Percentiles rank a stretch among this genome's conserved stretches.
Evolutionary conservation across 441 rosid genomes (phyloP).

Genomic region (Gossypium laxum): DNA sequence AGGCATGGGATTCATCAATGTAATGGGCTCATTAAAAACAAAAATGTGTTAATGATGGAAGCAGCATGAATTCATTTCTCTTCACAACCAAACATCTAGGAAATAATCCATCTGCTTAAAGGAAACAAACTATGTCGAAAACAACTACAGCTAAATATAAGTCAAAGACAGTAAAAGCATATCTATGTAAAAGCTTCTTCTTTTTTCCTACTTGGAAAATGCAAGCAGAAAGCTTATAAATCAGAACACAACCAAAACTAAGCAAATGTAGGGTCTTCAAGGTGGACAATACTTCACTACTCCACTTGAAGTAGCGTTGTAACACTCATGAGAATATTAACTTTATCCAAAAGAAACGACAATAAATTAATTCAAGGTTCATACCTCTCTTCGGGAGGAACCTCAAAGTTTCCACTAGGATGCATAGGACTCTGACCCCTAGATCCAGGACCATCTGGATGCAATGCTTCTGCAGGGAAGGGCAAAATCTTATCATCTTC

Average conservation of each 20-base stretch:
- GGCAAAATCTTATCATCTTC: conserved; percentile 37
- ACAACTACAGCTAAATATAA: background rate
- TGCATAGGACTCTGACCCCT: conserved; percentile 27
- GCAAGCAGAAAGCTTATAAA: background rate
- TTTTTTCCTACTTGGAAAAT: background rate
- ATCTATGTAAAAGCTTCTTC: background rate
- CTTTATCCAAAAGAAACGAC: background rate
- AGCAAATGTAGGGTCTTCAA: background rate
- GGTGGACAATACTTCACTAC: background rate
- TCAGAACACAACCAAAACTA: background rate
- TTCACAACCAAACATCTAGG: background rate
- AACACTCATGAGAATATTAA: background rate
- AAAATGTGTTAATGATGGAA: background rate
- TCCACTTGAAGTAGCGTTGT: background rate
- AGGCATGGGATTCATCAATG: background rate
- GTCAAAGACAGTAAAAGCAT: background rate
- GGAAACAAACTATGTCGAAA: background rate
- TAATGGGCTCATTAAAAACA: background rate
- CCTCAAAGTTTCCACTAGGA: conserved; percentile 29
- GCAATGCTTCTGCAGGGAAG: conserved; percentile 23
- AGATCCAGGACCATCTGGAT: conserved; percentile 26
- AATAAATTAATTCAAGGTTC: background rate
- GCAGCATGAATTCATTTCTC: background rate
- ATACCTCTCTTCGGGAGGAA: conserved; percentile 44
- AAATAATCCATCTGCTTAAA: background rate